Evolutionary conservation across 345 rosid genomes (phyloP).

Genomic region (Arabidopsis suecica): DNA sequence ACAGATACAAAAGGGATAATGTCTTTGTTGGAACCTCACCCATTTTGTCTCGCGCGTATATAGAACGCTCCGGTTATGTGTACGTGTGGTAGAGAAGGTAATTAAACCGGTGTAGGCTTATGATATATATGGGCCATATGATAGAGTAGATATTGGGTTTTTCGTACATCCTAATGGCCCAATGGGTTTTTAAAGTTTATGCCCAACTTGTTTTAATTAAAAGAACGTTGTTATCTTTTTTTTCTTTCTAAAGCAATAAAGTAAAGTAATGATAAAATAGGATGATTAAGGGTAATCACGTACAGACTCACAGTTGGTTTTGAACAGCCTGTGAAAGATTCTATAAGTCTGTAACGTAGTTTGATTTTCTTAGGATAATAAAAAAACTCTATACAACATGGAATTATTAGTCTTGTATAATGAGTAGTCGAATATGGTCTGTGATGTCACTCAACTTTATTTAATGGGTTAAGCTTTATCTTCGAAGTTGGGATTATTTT

Average conservation of each 20-base stretch:
- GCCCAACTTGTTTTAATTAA: background rate
- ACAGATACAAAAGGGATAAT: constrained; percentile 26
- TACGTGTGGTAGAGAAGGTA: constrained; percentile 5
- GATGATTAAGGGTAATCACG: background rate
- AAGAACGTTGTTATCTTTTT: background rate
- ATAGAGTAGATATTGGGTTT: background rate
- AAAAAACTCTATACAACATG: constrained; percentile 10
- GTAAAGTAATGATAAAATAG: background rate
- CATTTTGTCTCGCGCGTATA: background rate
- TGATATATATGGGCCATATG: constrained; percentile 32
- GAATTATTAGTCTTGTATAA: constrained; percentile 10
- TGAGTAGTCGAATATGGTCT: constrained; percentile 24
- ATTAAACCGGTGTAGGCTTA: constrained; percentile 17
- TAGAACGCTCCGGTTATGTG: background rate
- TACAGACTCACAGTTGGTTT: background rate
- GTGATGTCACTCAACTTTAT: constrained; percentile 26
- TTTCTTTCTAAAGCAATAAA: background rate
- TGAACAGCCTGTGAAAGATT: constrained; percentile 31
- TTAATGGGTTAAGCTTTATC: constrained; percentile 2
- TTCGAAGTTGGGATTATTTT: background rate
- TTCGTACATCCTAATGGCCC: constrained; percentile 9
- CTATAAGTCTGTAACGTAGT: background rate
- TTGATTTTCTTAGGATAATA: background rate
- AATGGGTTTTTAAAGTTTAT: background rate
- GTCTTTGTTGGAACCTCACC: constrained; percentile 7